These are phyloP conservation scores for Blastobotrys elegans DNA, from an alignment of 1,139 yeast genomes.

Conservation along the genomic window DNA sequence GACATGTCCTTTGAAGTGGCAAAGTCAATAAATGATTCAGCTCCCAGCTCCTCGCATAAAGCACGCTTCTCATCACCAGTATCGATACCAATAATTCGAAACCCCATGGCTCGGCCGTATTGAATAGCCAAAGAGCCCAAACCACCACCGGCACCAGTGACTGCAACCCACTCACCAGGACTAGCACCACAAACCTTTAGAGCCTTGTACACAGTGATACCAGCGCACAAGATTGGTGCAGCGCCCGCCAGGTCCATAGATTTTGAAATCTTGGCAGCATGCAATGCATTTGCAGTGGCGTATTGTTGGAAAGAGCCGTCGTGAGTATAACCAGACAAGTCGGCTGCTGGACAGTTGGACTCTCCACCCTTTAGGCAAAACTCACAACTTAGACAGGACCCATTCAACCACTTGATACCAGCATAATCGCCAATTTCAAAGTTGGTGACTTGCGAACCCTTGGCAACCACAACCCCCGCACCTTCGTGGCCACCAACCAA, in stretches of 20 bases:
- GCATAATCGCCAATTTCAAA: slow-evolving; percentile 74
- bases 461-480: slow-evolving; percentile 76
- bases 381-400: slow-evolving; percentile 71
- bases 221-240: slow-evolving; percentile 77
- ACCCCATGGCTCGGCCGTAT: slow-evolving; percentile 80
- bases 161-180: slow-evolving; percentile 76
- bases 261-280: slow-evolving; percentile 71
- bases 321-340: slow-evolving; percentile 71
- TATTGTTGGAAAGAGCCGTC: slow-evolving; percentile 84
- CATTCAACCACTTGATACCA: slow-evolving; percentile 68
- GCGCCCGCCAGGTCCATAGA: slow-evolving; percentile 68
- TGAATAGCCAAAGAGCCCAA: slow-evolving; percentile 77
- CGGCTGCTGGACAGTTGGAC: slow-evolving; percentile 64
- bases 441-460: slow-evolving; percentile 61
- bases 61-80: slow-evolving; percentile 63
- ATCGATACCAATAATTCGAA: slow-evolving; percentile 70
- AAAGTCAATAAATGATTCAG: slow-evolving; percentile 67
- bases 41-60: slow-evolving; percentile 55
- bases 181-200: slow-evolving; percentile 59
- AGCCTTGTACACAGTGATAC: slow-evolving; percentile 81
- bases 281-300: slow-evolving; percentile 81
- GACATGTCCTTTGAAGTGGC: slow-evolving; percentile 41
- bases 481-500: slow-evolving; percentile 85
- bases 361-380: slow-evolving; percentile 64
- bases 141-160: slow-evolving; percentile 85